Base-by-base conservation (phyloP, 345 rosid species). In the Salix dunnii region DNA sequence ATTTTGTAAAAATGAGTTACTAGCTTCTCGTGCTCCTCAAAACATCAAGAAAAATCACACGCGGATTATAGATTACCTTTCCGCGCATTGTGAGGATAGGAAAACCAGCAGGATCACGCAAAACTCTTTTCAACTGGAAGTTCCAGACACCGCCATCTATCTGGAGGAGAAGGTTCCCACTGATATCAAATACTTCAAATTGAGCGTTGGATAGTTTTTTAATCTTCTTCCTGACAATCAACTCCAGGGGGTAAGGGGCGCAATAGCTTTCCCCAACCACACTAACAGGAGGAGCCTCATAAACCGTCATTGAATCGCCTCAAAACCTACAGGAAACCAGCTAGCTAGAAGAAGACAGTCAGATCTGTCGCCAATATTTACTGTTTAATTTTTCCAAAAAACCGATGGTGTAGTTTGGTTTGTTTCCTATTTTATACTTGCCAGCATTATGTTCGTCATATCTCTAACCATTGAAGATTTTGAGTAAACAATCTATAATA, bases 261-360 rank as follows among this genome's bases (percentile, higher is more conserved):
- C 96, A 87, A 74, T 78, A 91, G 33, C 81, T 82, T 21, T 86
- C 88, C 55, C 88, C 91, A 12, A 86, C 79, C 31, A 91, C 84
- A 74, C 84, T 89, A 21, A 86, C 86, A 23, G 76, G 48, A 21
- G 74, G 38, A 75, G 70, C 74, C 70, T 62, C 81, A 71, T 58
- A 76, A 70, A 55, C 42, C 38, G 71, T 76, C 82, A 80, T 80
- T 43, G 36, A n/a, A 28, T 27, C 49, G 40, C 46, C 51, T 33
- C 48, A 66, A 66, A 68, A 25, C 51, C 27, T 40, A 0, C 5
- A 16, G 72, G 25, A 28, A 46, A 33, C 23, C 33, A n/a, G 28
- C 14, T 18, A 64, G 28, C 38, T 10, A 40, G 43, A 65, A 66
- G 61, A 46, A 66, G 23, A 20, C 7, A 49, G 8, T 60, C 20